These are phyloP conservation scores for Aspergillus sparsus DNA, from an alignment of 495 filamentous ascomycete genomes.

Conservation along the genomic window DNA sequence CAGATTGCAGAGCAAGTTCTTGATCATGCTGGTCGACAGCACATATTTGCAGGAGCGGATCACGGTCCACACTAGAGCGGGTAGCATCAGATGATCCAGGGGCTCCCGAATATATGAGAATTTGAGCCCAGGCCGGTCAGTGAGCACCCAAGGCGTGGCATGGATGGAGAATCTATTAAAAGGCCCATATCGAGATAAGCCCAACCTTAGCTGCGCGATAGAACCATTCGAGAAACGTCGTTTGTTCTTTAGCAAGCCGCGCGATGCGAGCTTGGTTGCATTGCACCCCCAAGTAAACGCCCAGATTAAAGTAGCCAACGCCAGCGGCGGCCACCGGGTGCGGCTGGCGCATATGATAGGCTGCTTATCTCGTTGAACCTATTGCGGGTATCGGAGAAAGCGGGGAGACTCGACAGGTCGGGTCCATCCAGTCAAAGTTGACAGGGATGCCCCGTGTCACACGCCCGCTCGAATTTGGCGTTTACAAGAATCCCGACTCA, in stretches of 20 bases:
- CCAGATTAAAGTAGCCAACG: not conserved
- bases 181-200: not conserved
- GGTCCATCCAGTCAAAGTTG: conserved; percentile 16
- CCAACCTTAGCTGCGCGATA: not conserved
- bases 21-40: not conserved
- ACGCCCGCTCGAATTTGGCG: conserved; percentile 17
- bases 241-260: conserved; percentile 16
- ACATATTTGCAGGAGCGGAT: not conserved
- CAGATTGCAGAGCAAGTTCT: not conserved
- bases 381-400: conserved; percentile 13
- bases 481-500: conserved; percentile 74
- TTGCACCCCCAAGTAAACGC: conserved; percentile 10
- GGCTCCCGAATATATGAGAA: not conserved
- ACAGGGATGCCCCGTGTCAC: conserved; percentile 19
- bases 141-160: not conserved
- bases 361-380: conserved; percentile 8
- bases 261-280: conserved; percentile 14
- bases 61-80: not conserved
- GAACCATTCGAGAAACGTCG: conserved; percentile 5
- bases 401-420: conserved; percentile 6
- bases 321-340: conserved; percentile 3
- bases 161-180: not conserved
- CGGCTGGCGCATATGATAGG: conserved; percentile 12
- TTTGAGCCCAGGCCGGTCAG: not conserved
- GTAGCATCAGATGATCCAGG: not conserved